phyloP scores from a whole-genome alignment of 148 eudicot genomes.

The Rhododendron vialii region DNA sequence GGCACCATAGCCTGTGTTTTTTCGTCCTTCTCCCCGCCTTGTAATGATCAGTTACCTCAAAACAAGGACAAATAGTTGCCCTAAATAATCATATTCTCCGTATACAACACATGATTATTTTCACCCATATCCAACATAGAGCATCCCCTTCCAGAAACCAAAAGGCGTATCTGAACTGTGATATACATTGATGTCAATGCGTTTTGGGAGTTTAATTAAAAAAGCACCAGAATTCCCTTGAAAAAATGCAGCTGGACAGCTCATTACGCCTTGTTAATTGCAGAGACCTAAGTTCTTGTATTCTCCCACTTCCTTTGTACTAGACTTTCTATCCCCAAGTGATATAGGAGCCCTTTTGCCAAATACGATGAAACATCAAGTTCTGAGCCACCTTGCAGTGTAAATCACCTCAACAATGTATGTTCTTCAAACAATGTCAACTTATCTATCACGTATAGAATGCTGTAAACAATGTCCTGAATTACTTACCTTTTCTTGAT shows the following conservation, averaged over 20 bases:
- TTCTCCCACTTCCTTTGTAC: neutral
- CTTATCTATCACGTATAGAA: neutral
- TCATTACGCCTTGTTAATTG: neutral
- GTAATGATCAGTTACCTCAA: neutral
- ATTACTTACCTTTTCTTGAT: constrained; percentile 46
- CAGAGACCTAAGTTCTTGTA: neutral
- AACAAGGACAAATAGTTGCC: neutral
- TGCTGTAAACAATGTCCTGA: neutral
- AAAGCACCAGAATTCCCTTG: neutral
- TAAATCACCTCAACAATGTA: neutral
- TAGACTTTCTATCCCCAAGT: neutral
- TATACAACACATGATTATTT: neutral
- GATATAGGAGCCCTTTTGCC: neutral
- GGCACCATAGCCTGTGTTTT: neutral
- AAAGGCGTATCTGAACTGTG: neutral
- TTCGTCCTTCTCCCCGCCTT: neutral
- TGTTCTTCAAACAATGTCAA: neutral
- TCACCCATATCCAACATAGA: neutral
- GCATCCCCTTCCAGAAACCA: neutral
- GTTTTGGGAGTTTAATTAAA: neutral
- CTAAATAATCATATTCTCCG: neutral
- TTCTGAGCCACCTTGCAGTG: neutral
- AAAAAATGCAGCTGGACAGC: neutral
- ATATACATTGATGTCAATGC: neutral
- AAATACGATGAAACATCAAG: neutral